These are phyloP conservation scores for Raffaelea deltoideospora DNA, from an alignment of 2,329 filamentous ascomycete species.

Conservation along the genomic window DNA sequence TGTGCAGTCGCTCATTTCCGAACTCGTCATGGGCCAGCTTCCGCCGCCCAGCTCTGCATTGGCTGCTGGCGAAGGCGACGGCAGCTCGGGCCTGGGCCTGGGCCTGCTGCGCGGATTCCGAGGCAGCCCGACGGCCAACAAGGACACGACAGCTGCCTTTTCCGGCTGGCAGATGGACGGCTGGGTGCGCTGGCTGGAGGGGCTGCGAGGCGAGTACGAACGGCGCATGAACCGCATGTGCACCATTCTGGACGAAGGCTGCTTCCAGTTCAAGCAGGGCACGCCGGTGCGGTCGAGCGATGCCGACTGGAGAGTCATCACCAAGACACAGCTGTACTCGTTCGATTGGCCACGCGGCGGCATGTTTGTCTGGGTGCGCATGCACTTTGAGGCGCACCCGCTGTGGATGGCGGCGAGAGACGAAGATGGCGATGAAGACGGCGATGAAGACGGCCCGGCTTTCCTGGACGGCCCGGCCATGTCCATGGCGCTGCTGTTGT, in stretches of 20 bases:
- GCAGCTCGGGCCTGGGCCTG: conserved; percentile 7
- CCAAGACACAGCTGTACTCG: conserved; percentile 57
- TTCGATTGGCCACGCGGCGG: conserved; percentile 73
- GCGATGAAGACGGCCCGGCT: conserved; percentile 10
- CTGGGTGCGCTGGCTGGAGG: conserved; percentile 84
- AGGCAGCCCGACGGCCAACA: background rate
- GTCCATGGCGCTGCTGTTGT: conserved; percentile 52
- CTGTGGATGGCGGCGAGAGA: conserved; percentile 31
- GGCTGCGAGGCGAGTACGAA: conserved; percentile 72
- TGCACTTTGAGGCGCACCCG: conserved; percentile 60
- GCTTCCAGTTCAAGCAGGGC: conserved; percentile 50
- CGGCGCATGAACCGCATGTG: conserved; percentile 73
- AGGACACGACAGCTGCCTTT: conserved; percentile 22
- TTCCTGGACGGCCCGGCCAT: conserved; percentile 41
- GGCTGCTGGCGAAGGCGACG: conserved; percentile 38
- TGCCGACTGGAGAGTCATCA: conserved; percentile 59
- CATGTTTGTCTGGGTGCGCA: conserved; percentile 80
- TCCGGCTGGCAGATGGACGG: conserved; percentile 63
- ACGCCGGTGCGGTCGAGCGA: conserved; percentile 25
- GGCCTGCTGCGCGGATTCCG: conserved; percentile 3
- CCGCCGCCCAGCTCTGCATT: conserved; percentile 20
- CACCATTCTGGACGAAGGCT: conserved; percentile 51
- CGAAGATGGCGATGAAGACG: conserved; percentile 1
- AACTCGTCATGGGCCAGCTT: conserved; percentile 60
- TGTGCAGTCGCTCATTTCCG: conserved; percentile 68